Percentiles rank a stretch among this genome's conserved stretches.
Conservation (phyloP, 2,329 filamentous ascomycete genomes). For the Macrophomina tecta region DNA sequence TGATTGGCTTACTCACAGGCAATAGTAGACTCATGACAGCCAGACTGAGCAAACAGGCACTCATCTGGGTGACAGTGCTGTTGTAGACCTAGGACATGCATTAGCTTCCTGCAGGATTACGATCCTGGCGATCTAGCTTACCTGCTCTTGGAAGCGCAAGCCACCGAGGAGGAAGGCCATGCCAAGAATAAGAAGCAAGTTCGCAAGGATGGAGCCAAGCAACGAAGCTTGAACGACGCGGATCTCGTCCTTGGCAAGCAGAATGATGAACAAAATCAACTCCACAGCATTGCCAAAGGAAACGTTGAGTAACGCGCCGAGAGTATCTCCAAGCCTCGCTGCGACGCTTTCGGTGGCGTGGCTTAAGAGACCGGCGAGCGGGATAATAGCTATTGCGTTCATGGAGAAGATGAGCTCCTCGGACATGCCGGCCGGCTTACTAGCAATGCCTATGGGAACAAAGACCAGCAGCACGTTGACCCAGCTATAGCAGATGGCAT, state of each 20-base stretch:
- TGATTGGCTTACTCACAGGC: slow-evolving; percentile 62
- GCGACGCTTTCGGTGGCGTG: slow-evolving; percentile 59
- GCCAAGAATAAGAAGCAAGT: slow-evolving; percentile 84
- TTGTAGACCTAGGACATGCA: slow-evolving; percentile 74
- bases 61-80: slow-evolving; percentile 95
- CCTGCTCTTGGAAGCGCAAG: slow-evolving; percentile 84
- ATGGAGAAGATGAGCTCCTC: slow-evolving; percentile 56
- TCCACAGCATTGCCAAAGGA: slow-evolving; percentile 61
- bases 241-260: slow-evolving; percentile 70
- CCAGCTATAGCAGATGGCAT: slow-evolving; percentile 74
- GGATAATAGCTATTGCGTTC: slow-evolving; percentile 59
- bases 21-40: slow-evolving; percentile 88
- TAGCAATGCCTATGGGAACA: slow-evolving; percentile 76
- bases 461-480: slow-evolving; percentile 79
- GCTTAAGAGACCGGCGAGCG: slow-evolving; percentile 55
- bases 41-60: slow-evolving; percentile 86
- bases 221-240: slow-evolving; percentile 90
- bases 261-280: slow-evolving; percentile 56
- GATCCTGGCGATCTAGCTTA: slow-evolving; percentile 40
- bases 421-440: slow-evolving; percentile 54
- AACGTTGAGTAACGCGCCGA: slow-evolving; percentile 58
- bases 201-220: slow-evolving; percentile 87
- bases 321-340: slow-evolving; percentile 54
- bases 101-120: slow-evolving; percentile 30
- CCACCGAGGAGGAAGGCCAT: slow-evolving; percentile 92